Evolutionary conservation across 257 asterid genomes (phyloP).

Genomic region (Fraxinus cuspidata): DNA sequence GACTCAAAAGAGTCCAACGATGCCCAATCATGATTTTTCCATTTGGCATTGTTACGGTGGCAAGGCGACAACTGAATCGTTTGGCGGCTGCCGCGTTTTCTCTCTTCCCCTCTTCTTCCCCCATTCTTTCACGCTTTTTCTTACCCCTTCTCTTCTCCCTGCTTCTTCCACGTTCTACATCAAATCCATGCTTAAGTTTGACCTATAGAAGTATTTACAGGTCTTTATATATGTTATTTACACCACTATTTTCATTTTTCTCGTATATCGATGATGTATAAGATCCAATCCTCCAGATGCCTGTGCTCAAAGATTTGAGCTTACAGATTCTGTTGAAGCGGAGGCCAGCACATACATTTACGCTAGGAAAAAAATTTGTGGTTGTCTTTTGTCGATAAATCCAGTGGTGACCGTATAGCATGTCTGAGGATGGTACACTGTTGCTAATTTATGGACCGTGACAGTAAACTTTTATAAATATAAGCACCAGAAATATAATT

Average conservation of each 20-base stretch:
- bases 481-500: slow-evolving; percentile 1
- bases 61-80: too few relatives aligned
- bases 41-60: too few relatives aligned
- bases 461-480: not conserved
- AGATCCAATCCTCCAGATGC: slow-evolving; percentile 5
- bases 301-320: slow-evolving; percentile 12
- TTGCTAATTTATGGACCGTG: not conserved
- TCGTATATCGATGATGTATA: not conserved
- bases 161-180: too few relatives aligned
- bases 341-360: slow-evolving; percentile 3
- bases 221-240: not conserved
- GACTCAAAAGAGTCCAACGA: too few relatives aligned
- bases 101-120: too few relatives aligned
- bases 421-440: not conserved
- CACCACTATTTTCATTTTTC: not conserved
- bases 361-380: not conserved
- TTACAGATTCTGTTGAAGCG: slow-evolving; percentile 7
- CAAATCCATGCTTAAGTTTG: not conserved
- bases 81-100: too few relatives aligned
- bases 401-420: not conserved
- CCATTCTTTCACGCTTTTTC: too few relatives aligned
- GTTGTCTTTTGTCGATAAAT: not conserved
- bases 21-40: too few relatives aligned
- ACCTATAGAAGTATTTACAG: not conserved
- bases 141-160: too few relatives aligned